These are phyloP conservation scores for Endotrypanum monterogeii DNA, from an alignment of 208 protist species.

Conservation along the genomic window DNA sequence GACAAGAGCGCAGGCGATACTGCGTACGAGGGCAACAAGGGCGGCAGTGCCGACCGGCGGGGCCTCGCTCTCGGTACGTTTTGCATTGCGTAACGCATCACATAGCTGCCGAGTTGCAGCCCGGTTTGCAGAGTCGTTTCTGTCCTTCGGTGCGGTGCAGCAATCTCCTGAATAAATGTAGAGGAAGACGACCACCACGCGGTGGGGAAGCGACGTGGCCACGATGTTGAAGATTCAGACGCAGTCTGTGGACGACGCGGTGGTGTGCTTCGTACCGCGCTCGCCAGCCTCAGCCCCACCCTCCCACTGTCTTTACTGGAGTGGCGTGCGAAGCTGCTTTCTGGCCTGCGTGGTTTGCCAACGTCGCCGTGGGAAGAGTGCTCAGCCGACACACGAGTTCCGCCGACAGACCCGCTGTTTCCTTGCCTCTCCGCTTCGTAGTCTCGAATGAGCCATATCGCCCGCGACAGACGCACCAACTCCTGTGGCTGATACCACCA, in stretches of 20 bases:
- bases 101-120: constrained; percentile 17
- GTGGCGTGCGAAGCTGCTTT: not conserved
- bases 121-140: constrained; percentile 1
- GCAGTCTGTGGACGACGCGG: not conserved
- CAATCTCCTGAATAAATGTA: not conserved
- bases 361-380: constrained; percentile 1
- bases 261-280: constrained; percentile 3
- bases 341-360: not conserved
- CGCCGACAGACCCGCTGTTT: not conserved
- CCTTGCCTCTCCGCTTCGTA: constrained; percentile 15
- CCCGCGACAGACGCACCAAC: constrained; percentile 32
- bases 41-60: not conserved
- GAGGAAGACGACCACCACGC: constrained; percentile 28
- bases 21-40: not conserved
- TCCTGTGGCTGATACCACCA: constrained; percentile 36
- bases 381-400: not conserved
- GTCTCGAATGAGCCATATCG: constrained; percentile 10
- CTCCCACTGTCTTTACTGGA: not conserved
- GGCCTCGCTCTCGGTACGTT: constrained; percentile 5
- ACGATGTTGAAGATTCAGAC: not conserved
- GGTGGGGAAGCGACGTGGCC: constrained; percentile 19
- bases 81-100: constrained; percentile 24
- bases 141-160: not conserved
- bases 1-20: constrained; percentile 9
- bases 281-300: not conserved